phyloP scores from a whole-genome alignment of 2,329 filamentous ascomycete genomes.

The Aspergillus sp. region DNA sequence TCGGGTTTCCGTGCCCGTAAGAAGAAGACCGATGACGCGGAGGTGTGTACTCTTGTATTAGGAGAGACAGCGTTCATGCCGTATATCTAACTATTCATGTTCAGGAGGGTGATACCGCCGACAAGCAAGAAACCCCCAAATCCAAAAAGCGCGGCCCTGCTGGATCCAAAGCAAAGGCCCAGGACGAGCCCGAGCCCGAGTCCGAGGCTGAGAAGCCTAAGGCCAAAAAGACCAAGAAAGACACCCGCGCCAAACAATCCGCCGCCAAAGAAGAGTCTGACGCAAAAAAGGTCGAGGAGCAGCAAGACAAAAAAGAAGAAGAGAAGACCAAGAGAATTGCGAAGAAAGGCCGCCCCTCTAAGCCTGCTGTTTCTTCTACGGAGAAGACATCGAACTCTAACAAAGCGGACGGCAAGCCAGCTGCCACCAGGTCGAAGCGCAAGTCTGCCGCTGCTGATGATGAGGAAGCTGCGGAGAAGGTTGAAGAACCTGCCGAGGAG shows the following conservation, averaged over 20 bases:
- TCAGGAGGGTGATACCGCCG: conserved; percentile 7
- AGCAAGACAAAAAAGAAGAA: background rate
- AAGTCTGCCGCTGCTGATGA: conserved; percentile 9
- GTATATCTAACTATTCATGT: background rate
- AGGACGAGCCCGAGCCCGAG: conserved; percentile 8
- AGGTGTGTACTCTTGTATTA: conserved; percentile 10
- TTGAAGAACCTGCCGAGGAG: conserved; percentile 9
- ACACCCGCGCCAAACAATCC: conserved; percentile 6
- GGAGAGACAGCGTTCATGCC: too few species aligned
- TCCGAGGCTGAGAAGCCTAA: conserved; percentile 9
- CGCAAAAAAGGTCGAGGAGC: background rate
- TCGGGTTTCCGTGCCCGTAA: conserved; percentile 51
- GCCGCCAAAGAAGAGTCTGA: background rate
- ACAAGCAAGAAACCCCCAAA: conserved; percentile 10
- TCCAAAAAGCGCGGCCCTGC: conserved; percentile 10
- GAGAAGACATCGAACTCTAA: background rate
- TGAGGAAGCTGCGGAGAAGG: conserved; percentile 8
- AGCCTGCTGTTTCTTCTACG: conserved; percentile 1
- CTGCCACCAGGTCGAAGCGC: conserved; percentile 12
- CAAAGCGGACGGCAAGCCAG: conserved; percentile 3
- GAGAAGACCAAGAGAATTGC: conserved; percentile 4
- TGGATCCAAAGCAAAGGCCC: conserved; percentile 5
- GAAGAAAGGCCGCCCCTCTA: conserved; percentile 17
- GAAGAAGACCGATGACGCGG: conserved; percentile 27
- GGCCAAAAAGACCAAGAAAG: conserved; percentile 11